These are phyloP conservation scores for Venturia pyrina DNA, from an alignment of 2,329 filamentous ascomycete genomes.

Conservation along the genomic window DNA sequence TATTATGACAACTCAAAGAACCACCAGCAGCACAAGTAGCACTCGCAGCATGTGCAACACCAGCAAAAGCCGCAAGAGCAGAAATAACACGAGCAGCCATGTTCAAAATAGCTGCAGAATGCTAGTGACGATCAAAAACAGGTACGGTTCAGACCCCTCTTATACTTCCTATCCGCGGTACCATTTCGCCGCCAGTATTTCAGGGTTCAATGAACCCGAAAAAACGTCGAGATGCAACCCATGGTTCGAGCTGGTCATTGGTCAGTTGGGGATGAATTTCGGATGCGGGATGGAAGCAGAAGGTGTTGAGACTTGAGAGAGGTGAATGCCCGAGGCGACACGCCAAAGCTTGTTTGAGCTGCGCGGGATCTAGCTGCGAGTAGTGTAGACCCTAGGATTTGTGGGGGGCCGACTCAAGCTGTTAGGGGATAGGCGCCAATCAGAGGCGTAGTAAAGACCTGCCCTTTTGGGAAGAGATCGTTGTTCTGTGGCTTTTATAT, in stretches of 20 bases:
- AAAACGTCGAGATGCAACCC: neutral
- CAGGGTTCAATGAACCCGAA: neutral
- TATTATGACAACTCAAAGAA: constrained; percentile 54
- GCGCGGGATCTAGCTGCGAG: neutral
- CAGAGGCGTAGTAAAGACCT: neutral
- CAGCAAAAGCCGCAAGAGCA: neutral
- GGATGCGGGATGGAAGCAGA: neutral
- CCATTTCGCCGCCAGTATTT: neutral
- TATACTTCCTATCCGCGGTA: neutral
- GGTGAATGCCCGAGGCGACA: neutral
- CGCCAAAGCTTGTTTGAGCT: neutral
- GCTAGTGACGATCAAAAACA: neutral
- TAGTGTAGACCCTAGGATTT: neutral
- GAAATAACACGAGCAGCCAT: neutral
- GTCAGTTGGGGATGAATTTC: neutral
- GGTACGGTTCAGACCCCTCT: neutral
- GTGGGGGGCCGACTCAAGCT: neutral
- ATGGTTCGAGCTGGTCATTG: neutral
- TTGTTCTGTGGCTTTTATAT: too few species aligned
- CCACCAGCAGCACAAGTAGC: constrained; percentile 25
- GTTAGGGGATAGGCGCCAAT: neutral
- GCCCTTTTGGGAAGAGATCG: too few species aligned
- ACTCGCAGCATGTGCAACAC: neutral
- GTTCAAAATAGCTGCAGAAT: neutral
- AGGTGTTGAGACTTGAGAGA: neutral